phyloP scores from a whole-genome alignment of 2,329 filamentous ascomycete species.

The Claviceps quebecensis region DNA sequence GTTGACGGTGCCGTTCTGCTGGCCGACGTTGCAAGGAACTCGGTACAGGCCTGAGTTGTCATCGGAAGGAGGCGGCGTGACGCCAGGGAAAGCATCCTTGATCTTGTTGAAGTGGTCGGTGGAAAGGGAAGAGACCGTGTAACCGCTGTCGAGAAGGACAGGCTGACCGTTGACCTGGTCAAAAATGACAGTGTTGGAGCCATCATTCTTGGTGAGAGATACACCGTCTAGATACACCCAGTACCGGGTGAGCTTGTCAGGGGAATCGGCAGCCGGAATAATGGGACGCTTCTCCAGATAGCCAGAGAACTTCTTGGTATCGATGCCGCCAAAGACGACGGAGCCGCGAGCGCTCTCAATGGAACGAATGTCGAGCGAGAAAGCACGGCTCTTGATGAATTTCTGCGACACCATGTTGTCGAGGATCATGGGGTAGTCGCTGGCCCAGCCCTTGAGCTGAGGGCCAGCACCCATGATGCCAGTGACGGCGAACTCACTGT shows the following conservation, averaged over 20 bases:
- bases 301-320: constrained; percentile 41
- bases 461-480: constrained; percentile 24
- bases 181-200: constrained; percentile 31
- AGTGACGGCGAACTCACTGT: constrained; percentile 14
- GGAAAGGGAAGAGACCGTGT: constrained; percentile 53
- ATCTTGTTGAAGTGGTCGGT: constrained; percentile 34
- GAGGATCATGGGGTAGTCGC: constrained; percentile 20
- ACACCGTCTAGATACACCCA: constrained; percentile 28
- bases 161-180: constrained; percentile 21
- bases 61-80: constrained; percentile 7
- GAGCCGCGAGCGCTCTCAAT: constrained; percentile 18
- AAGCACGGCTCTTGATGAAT: constrained; percentile 23
- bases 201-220: constrained; percentile 18
- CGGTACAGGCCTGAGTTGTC: constrained; percentile 27
- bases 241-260: constrained; percentile 24
- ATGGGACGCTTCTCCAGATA: constrained; percentile 41
- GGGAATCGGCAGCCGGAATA: constrained; percentile 26
- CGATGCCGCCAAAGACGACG: constrained; percentile 41
- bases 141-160: constrained; percentile 52
- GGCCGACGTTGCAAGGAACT: constrained; percentile 27
- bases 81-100: constrained; percentile 23
- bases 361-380: constrained; percentile 21
- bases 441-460: constrained; percentile 19
- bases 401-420: constrained; percentile 21
- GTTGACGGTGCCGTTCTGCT: constrained; percentile 27